These are phyloP conservation scores for Dorcoceras hygrometricum DNA, from an alignment of 257 asterid genomes.

Conservation along the genomic window DNA sequence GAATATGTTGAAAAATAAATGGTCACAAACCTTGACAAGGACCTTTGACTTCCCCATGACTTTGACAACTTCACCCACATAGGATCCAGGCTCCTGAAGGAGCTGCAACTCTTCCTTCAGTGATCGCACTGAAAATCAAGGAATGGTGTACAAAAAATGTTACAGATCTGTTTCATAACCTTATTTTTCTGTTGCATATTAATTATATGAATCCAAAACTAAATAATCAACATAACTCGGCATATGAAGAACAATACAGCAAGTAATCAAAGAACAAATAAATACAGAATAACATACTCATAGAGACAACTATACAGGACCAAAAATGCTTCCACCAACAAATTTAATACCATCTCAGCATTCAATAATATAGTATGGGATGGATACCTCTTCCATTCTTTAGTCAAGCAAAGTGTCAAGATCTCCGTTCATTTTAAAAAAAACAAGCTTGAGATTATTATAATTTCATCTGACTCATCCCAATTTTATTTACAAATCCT, in stretches of 20 bases:
- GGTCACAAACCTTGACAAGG: slow-evolving; percentile 49
- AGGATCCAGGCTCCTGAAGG: slow-evolving; percentile 98
- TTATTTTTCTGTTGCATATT: not conserved
- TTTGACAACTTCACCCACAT: slow-evolving; percentile 95
- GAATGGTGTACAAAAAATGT: slow-evolving; percentile 11
- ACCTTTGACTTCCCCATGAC: slow-evolving; percentile 92
- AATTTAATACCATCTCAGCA: not conserved
- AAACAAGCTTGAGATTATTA: too few relatives aligned
- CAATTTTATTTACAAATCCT: not conserved
- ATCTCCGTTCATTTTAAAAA: too few relatives aligned
- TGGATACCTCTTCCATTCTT: not conserved
- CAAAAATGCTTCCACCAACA: not conserved
- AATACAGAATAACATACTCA: not conserved
- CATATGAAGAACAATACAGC: not conserved
- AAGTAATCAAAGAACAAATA: slow-evolving; percentile 8
- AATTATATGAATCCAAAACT: slow-evolving; percentile 2
- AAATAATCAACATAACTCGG: not conserved
- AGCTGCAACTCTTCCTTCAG: slow-evolving; percentile 91
- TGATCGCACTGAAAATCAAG: slow-evolving; percentile 59
- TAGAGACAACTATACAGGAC: not conserved
- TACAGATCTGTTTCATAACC: not conserved
- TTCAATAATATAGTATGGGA: slow-evolving; percentile 2
- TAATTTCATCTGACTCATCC: too few relatives aligned
- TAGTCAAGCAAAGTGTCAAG: too few relatives aligned
- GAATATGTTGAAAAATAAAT: slow-evolving; percentile 28